phyloP scores from a whole-genome alignment of 1,284 basidiomycete species.

The Trichosporon sp. region DNA sequence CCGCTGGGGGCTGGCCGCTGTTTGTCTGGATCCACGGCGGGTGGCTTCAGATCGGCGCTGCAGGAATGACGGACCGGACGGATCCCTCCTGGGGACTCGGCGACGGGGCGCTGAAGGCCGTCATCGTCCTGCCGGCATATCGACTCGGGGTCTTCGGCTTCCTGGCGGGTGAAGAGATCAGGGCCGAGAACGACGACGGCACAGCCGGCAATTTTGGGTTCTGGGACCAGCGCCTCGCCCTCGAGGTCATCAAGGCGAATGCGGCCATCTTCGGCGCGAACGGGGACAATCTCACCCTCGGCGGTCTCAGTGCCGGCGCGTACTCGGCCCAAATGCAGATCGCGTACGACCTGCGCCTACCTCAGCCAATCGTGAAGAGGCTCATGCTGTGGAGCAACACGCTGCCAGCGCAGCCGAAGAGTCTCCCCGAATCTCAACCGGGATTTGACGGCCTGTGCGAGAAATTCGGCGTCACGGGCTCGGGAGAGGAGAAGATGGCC shows the following conservation, averaged over 20 bases:
- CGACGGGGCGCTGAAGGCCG: conserved; percentile 27
- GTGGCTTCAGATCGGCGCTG: conserved; percentile 40
- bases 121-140: conserved; percentile 36
- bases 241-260: conserved; percentile 44
- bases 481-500: conserved; percentile 34
- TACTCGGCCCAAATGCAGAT: conserved; percentile 48
- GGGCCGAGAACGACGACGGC: conserved; percentile 33
- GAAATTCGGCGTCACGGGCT: conserved; percentile 33
- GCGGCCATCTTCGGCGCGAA: conserved; percentile 46
- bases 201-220: conserved; percentile 41
- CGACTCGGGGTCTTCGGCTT: conserved; percentile 36
- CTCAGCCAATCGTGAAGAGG: conserved; percentile 30
- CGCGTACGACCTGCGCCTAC: conserved; percentile 41
- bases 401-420: conserved; percentile 39
- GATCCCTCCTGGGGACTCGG: conserved; percentile 27
- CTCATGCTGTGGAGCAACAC: conserved; percentile 41
- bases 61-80: conserved; percentile 36
- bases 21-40: conserved; percentile 38
- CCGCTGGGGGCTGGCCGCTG: conserved; percentile 35
- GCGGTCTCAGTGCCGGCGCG: conserved; percentile 50
- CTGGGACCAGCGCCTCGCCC: conserved; percentile 37
- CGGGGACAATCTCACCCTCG: conserved; percentile 44
- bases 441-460: conserved; percentile 38
- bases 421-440: conserved; percentile 34
- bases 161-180: conserved; percentile 33